Percentiles rank a stretch among this genome's conserved stretches.
phyloP scores from a whole-genome alignment of 805 yeast genomes.

The Suhomyces canberraensis region DNA sequence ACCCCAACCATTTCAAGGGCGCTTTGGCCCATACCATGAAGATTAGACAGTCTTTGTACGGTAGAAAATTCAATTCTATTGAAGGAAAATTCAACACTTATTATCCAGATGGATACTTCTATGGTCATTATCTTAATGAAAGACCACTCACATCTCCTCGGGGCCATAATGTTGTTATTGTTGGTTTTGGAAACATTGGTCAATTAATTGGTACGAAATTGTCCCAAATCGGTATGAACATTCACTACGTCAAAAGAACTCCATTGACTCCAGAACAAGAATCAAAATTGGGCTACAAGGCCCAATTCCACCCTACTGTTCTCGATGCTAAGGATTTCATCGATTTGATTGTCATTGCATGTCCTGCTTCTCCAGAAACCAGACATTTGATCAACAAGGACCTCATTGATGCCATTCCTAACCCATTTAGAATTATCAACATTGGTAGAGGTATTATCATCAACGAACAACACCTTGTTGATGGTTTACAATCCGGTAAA shows the following conservation, averaged over 20 bases:
- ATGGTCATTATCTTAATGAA: slow-evolving; percentile 48
- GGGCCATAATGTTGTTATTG: slow-evolving; percentile 57
- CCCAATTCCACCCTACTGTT: slow-evolving; percentile 37
- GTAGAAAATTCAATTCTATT: slow-evolving; percentile 30
- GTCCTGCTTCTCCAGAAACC: slow-evolving; percentile 64
- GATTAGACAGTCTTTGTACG: slow-evolving; percentile 38
- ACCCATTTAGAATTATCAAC: slow-evolving; percentile 63
- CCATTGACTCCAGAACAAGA: slow-evolving; percentile 33
- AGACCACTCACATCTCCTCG: slow-evolving; percentile 47
- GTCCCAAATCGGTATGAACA: slow-evolving; percentile 57
- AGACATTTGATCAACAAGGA: slow-evolving; percentile 48
- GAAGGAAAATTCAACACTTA: slow-evolving; percentile 20
- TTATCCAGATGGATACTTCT: slow-evolving; percentile 23
- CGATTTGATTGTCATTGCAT: slow-evolving; percentile 62
- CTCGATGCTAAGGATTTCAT: slow-evolving; percentile 34
- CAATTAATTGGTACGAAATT: slow-evolving; percentile 57
- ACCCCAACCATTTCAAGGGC: slow-evolving; percentile 40
- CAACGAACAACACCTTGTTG: slow-evolving; percentile 62
- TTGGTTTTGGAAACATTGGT: slow-evolving; percentile 80
- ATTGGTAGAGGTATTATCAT: slow-evolving; percentile 73
- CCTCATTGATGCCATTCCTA: slow-evolving; percentile 45
- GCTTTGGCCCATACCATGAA: slow-evolving; percentile 41
- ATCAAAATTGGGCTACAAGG: slow-evolving; percentile 41
- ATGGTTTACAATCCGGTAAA: slow-evolving; percentile 57
- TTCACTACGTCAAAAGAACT: slow-evolving; percentile 59